Conservation (phyloP, 306 rosid species). For the Argentina anserina region DNA sequence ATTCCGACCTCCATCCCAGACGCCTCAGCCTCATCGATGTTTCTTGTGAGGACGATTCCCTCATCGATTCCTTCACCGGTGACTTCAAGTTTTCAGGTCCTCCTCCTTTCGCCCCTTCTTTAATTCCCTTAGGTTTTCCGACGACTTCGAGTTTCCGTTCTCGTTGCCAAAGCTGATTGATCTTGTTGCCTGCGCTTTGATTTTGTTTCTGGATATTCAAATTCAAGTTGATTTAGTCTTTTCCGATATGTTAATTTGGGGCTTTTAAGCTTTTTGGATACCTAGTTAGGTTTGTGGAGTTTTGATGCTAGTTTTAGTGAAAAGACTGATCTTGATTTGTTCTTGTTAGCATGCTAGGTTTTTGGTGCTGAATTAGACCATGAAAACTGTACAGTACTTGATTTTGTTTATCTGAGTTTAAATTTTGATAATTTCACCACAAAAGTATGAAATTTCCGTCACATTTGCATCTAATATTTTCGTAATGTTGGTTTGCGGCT, state of each 20-base stretch:
- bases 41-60: conserved; percentile 88
- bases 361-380: neutral
- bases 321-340: neutral
- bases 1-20: conserved; percentile 35
- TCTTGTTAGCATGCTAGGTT: neutral
- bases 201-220: neutral
- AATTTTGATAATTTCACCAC: neutral
- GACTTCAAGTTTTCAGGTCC: conserved; percentile 40
- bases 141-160: neutral
- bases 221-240: neutral
- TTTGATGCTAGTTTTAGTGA: neutral
- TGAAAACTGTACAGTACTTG: neutral
- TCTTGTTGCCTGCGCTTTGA: neutral
- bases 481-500: neutral
- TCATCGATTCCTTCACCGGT: conserved; percentile 39
- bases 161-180: neutral
- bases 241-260: neutral
- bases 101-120: neutral
- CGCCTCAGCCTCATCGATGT: conserved; percentile 88
- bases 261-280: neutral
- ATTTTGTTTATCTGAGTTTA: neutral
- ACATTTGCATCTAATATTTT: neutral
- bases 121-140: neutral
- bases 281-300: neutral
- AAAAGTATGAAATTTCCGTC: neutral